phyloP scores from a whole-genome alignment of 805 yeast genomes.

The Jamesozyma jinghongensis region DNA sequence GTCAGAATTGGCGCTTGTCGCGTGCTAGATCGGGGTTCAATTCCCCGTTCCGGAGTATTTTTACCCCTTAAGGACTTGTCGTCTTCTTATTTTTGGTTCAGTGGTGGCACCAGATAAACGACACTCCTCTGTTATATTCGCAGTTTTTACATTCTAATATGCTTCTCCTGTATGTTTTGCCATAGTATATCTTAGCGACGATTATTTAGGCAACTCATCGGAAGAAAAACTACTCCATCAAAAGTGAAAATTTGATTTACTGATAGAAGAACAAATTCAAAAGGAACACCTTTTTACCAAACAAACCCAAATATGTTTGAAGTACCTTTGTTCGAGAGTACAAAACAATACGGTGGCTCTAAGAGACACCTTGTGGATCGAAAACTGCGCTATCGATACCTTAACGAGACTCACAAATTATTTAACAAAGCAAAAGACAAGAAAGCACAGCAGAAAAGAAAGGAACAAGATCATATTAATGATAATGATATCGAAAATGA shows the following conservation, averaged over 20 bases:
- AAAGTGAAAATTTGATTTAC: too few species aligned
- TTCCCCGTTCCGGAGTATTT: slow-evolving; percentile 8
- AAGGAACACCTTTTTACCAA: too few species aligned
- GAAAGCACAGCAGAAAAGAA: too few species aligned
- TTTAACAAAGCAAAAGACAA: slow-evolving; percentile 6
- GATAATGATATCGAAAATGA: slow-evolving; percentile 17
- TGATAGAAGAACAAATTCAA: too few species aligned
- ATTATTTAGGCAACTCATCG: too few species aligned
- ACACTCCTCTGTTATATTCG: too few species aligned
- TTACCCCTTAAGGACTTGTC: not conserved
- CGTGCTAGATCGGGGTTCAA: slow-evolving; percentile 9
- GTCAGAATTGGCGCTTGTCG: slow-evolving; percentile 8
- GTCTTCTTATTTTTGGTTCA: too few species aligned
- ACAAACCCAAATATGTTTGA: slow-evolving; percentile 26
- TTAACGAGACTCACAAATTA: slow-evolving; percentile 15
- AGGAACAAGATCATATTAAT: not conserved
- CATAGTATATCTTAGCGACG: too few species aligned
- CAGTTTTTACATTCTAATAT: too few species aligned
- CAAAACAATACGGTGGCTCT: slow-evolving; percentile 2
- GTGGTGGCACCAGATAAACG: too few species aligned
- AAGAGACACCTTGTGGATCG: slow-evolving; percentile 14
- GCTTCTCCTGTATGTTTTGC: too few species aligned
- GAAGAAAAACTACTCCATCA: too few species aligned
- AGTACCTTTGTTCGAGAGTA: slow-evolving; percentile 9
- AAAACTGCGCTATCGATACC: slow-evolving; percentile 24